Percentiles rank a stretch among this genome's conserved stretches.
Evolutionary conservation across 2,329 filamentous ascomycete genomes (phyloP).

Genomic region (Corinectria fuckeliana): DNA sequence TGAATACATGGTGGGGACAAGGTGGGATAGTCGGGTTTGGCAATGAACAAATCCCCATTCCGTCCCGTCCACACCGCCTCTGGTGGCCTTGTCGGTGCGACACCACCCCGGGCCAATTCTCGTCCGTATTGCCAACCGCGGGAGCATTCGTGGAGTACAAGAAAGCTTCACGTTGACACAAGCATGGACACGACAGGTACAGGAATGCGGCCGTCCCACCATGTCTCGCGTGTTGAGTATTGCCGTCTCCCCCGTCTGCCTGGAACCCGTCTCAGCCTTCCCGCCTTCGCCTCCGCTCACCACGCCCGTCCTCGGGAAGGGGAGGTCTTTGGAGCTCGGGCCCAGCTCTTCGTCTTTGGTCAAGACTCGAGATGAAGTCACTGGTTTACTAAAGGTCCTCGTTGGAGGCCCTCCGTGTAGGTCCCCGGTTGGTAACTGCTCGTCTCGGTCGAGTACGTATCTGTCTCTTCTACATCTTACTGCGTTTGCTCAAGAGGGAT

Average conservation of each 20-base stretch:
- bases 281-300: background rate
- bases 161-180: too few relatives aligned
- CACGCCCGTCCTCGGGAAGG: background rate
- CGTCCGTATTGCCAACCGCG: background rate
- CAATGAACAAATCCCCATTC: background rate
- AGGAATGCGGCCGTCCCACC: background rate
- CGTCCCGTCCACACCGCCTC: background rate
- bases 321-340: background rate
- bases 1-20: background rate
- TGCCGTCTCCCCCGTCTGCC: background rate
- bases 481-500: too few relatives aligned
- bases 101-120: constrained; percentile 3
- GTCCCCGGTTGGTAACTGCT: too few relatives aligned
- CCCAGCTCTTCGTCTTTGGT: too few relatives aligned
- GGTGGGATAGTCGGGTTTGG: background rate
- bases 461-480: too few relatives aligned
- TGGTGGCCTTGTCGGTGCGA: background rate
- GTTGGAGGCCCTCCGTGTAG: too few relatives aligned
- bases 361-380: too few relatives aligned
- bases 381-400: too few relatives aligned
- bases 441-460: too few relatives aligned
- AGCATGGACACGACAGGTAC: background rate
- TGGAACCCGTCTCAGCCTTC: background rate
- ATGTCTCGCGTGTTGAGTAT: background rate
- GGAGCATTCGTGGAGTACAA: background rate